These are phyloP conservation scores for Cytidiella melzeri DNA, from an alignment of 768 basidiomycete genomes.

Conservation along the genomic window DNA sequence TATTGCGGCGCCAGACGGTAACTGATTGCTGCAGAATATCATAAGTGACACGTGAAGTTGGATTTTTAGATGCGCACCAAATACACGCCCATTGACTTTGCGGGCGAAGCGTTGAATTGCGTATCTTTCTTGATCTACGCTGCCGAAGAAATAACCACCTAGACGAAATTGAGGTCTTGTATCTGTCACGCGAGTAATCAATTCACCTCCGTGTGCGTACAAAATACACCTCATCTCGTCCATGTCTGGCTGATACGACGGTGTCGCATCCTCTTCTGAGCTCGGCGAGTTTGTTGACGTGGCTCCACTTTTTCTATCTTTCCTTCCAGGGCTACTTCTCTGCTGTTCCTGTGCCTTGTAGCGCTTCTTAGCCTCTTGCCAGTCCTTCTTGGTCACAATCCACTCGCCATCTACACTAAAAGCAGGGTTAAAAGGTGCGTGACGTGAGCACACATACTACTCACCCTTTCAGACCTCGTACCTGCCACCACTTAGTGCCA, in stretches of 20 bases:
- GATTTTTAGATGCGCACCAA: conserved; percentile 39
- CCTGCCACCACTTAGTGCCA: conserved; percentile 98
- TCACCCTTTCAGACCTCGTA: conserved; percentile 76
- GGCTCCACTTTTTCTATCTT: too few relatives aligned
- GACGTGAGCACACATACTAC: conserved; percentile 11
- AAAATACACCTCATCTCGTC: conserved; percentile 82
- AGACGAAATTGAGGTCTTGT: not conserved
- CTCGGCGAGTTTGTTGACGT: too few relatives aligned
- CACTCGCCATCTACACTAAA: conserved; percentile 79
- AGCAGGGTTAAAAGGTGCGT: not conserved
- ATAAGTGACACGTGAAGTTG: conserved; percentile 4
- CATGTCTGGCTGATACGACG: conserved; percentile 59
- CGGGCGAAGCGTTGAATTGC: conserved; percentile 81
- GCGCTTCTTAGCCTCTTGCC: conserved; percentile 58
- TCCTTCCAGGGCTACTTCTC: not conserved
- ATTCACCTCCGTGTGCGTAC: conserved; percentile 69
- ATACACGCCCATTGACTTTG: conserved; percentile 89
- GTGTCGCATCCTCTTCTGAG: conserved; percentile 14
- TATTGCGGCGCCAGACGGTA: conserved; percentile 94
- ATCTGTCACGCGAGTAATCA: not conserved
- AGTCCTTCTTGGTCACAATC: conserved; percentile 82
- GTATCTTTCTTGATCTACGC: conserved; percentile 72
- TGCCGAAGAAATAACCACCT: conserved; percentile 86
- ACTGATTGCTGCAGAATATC: conserved; percentile 52
- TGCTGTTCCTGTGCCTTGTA: conserved; percentile 38